Evolutionary conservation across 306 rosid genomes (phyloP).

Genomic region (Pachyrhizus erosus): DNA sequence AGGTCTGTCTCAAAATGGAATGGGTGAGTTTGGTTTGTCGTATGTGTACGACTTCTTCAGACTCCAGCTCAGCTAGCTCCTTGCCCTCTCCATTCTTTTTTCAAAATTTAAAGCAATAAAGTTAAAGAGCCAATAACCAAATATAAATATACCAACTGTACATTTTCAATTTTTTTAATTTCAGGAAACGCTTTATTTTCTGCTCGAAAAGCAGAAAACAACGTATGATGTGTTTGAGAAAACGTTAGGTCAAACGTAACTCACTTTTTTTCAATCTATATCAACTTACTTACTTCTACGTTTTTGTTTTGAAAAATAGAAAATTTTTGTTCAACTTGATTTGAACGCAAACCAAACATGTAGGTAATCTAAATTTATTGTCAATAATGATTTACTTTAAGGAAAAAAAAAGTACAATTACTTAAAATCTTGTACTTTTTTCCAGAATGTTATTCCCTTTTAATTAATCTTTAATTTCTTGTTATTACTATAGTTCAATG

Average conservation of each 20-base stretch:
- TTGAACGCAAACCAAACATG: no score
- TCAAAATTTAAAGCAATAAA: background rate
- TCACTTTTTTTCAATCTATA: no score
- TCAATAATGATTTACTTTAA: background rate
- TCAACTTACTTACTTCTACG: no score
- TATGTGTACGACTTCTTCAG: background rate
- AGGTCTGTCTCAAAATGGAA: constrained; percentile 1
- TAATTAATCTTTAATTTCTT: background rate
- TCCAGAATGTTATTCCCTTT: background rate
- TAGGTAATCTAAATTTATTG: background rate
- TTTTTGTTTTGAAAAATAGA: no score
- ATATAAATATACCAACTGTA: background rate
- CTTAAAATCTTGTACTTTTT: background rate
- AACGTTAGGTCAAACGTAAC: no score
- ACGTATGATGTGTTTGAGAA: no score
- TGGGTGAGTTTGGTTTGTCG: background rate
- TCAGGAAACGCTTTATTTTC: background rate
- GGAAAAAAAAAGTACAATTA: background rate
- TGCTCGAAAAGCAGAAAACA: background rate
- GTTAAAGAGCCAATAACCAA: background rate
- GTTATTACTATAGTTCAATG: background rate
- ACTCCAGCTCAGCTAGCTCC: background rate
- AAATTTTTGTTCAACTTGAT: no score
- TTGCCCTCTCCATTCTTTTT: background rate
- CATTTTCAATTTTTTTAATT: background rate